A percentile compares a stretch with the other conserved stretches of the same genome.
phyloP scores from a whole-genome alignment of 768 basidiomycete species.

The Gloeopeniophorella convolvens region DNA sequence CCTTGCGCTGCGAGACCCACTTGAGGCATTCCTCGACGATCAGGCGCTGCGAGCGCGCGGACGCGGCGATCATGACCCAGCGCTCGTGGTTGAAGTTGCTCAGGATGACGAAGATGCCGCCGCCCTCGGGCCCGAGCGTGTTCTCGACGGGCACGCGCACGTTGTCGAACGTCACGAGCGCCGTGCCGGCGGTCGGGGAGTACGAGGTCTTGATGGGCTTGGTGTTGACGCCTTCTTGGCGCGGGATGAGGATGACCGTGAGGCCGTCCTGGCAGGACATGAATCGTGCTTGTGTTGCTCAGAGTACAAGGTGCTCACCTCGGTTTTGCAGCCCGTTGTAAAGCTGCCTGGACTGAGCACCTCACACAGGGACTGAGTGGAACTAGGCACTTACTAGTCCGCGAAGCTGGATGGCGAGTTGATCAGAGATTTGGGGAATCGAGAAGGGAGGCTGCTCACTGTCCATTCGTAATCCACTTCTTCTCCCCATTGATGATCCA shows the following conservation, averaged over 20 bases:
- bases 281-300: conserved; percentile 29
- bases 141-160: conserved; percentile 84
- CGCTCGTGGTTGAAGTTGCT: conserved; percentile 95
- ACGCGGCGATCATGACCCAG: conserved; percentile 83
- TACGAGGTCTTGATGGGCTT: conserved; percentile 86
- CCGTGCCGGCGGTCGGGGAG: conserved; percentile 81
- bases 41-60: conserved; percentile 55
- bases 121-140: conserved; percentile 75
- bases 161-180: conserved; percentile 72
- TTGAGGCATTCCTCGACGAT: conserved; percentile 80
- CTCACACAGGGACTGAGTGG: not conserved
- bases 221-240: conserved; percentile 74
- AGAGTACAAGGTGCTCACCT: conserved; percentile 24
- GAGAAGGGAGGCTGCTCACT: conserved; percentile 33
- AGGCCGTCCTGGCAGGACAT: conserved; percentile 41
- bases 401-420: conserved; percentile 25
- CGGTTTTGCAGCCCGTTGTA: conserved; percentile 70
- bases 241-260: conserved; percentile 84
- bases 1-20: conserved; percentile 74
- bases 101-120: conserved; percentile 59
- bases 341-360: conserved; percentile 33
- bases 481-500: conserved; percentile 86
- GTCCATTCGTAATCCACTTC: conserved; percentile 81
- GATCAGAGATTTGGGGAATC: not conserved
- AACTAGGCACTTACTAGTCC: conserved; percentile 31